phyloP scores from a whole-genome alignment of 306 rosid genomes.

The Vicia villosa region DNA sequence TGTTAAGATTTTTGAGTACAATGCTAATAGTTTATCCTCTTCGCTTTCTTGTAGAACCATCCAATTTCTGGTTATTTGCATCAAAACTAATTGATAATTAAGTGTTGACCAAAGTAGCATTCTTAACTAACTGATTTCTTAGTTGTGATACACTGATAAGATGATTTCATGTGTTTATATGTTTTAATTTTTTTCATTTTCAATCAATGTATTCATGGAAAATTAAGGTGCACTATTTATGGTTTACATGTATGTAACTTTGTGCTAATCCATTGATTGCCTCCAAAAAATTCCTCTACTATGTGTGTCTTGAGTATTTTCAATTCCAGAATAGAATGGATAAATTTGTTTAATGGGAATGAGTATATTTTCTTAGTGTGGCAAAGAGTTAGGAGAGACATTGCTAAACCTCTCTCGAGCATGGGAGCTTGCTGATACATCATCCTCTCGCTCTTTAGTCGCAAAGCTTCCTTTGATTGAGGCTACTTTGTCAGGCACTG shows the following conservation, averaged over 20 bases:
- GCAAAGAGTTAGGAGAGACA: constrained; percentile 80
- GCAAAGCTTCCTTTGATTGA: constrained; percentile 67
- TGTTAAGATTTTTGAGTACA: background rate
- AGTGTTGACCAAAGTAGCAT: background rate
- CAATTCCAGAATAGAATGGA: constrained; percentile 2
- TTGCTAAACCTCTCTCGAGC: constrained; percentile 84
- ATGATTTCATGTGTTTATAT: background rate
- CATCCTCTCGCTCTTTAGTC: constrained; percentile 65
- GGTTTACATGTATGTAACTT: background rate
- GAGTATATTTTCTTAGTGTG: constrained; percentile 59
- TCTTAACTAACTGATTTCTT: background rate
- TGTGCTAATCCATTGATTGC: constrained; percentile 5
- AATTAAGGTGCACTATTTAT: constrained; percentile 17
- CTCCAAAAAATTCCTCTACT: constrained; percentile 13
- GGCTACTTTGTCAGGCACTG: constrained; percentile 56
- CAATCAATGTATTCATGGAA: constrained; percentile 2
- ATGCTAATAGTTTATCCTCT: constrained; percentile 1
- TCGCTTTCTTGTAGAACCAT: background rate
- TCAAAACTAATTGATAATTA: background rate
- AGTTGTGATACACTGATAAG: background rate
- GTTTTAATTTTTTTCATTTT: background rate
- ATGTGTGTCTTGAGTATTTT: background rate
- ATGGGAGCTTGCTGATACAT: constrained; percentile 84
- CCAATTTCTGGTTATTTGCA: background rate
- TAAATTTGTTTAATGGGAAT: constrained; percentile 25